Evolutionary conservation across 768 basidiomycete species (phyloP), one percentile per base, ranked within the genome.

Genomic region (Jaapia argillacea): DNA sequence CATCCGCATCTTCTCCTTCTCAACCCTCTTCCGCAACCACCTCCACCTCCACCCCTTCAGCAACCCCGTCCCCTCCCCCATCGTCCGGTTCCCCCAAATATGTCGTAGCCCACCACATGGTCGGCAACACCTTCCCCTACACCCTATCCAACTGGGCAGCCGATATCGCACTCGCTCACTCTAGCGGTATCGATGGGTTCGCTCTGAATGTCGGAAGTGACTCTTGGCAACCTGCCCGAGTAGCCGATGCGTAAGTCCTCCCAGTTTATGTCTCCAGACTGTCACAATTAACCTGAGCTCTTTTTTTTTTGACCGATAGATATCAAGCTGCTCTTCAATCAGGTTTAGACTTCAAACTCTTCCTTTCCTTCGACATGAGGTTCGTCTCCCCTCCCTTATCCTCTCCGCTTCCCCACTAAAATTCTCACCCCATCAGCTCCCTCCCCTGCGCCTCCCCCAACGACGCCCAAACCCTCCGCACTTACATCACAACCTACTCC

Each of bases 311-410:
- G 49, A 51, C 60, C 16, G n/a, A n/a, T n/a, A n/a, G n/a, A n/a
- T 64, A 56, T 47, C 36, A 51, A 14, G 60, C 62, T 6, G 74
- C 75, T 16, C 62, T 62, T 12, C 40, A 55, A n/a, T 52, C 55
- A 1, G 54, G 53, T 24, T 54, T 56, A 1, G 50, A 40, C 41
- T 66, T 78, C 59, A 75, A 81, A 56, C 63, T 89, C 40, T 87
- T 86, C 61, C 53, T 88, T 46, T 85, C 81, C 12, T 74, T 88
- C 40, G 86, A 89, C 54, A 86, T 85, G 85, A 64, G 77, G 78
- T 82, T 52, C 51, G 69, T 71, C 42, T 20, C 12, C 40, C 21
- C 40, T 28, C 3, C 36, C 3, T 20, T 33, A 1, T 31, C 13
- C 21, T 47, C 3, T 38, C 24, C 4, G 36, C 18, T 45, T 25